Conservation (phyloP, 1,139 yeast species). For the Yamadazyma friedrichii region DNA sequence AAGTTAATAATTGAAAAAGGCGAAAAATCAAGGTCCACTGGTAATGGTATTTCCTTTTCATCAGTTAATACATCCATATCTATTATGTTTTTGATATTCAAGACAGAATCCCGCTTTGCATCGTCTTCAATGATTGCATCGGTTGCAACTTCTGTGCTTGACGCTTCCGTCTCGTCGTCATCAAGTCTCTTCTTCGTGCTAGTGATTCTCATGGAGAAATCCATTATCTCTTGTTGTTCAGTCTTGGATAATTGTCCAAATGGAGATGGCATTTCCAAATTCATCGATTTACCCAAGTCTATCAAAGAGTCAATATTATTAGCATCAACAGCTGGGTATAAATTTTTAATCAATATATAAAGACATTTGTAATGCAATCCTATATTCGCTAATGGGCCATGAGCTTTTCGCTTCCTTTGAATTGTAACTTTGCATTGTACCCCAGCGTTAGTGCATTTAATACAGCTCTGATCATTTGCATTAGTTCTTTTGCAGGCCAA, state of each 20-base stretch:
- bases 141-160: too few species aligned
- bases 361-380: constrained; percentile 40
- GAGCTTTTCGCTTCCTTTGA: constrained; percentile 21
- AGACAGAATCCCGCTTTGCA: too few species aligned
- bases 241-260: constrained; percentile 4
- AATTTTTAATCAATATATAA: constrained; percentile 29
- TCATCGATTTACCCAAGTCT: constrained; percentile 29
- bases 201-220: constrained; percentile 3
- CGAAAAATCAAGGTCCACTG: background rate
- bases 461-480: constrained; percentile 22
- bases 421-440: constrained; percentile 35
- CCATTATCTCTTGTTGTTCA: constrained; percentile 7
- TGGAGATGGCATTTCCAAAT: constrained; percentile 33
- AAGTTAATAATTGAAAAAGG: constrained; percentile 1
- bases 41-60: background rate
- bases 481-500: constrained; percentile 33
- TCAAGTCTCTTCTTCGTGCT: background rate
- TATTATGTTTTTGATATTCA: too few species aligned
- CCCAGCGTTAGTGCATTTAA: constrained; percentile 31
- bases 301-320: constrained; percentile 34
- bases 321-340: constrained; percentile 40
- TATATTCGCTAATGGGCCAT: constrained; percentile 37
- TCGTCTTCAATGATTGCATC: too few species aligned
- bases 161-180: too few species aligned
- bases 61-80: too few species aligned